phyloP scores from a whole-genome alignment of 768 basidiomycete genomes.

The Lyophyllum decastes region DNA sequence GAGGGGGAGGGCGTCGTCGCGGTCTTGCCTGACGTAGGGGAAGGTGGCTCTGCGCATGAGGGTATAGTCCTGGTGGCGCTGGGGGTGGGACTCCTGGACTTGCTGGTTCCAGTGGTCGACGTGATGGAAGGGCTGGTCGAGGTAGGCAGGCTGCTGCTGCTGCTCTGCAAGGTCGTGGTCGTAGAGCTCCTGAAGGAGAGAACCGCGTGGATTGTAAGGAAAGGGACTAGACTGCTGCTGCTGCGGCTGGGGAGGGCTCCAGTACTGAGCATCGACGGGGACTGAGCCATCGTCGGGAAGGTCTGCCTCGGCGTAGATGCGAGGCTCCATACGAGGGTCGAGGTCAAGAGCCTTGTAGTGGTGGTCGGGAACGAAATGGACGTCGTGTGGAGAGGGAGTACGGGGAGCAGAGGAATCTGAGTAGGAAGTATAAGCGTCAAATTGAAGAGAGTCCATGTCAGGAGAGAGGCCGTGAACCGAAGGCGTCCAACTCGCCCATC shows the following conservation, averaged over 20 bases:
- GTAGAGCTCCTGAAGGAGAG: slow-evolving; percentile 74
- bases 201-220: slow-evolving; percentile 39
- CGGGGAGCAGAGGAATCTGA: slow-evolving; percentile 72
- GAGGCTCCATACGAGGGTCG: slow-evolving; percentile 50
- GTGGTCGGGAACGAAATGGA: slow-evolving; percentile 26
- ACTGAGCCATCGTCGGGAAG: slow-evolving; percentile 42
- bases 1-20: slow-evolving; percentile 42
- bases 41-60: slow-evolving; percentile 69
- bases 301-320: slow-evolving; percentile 51
- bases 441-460: slow-evolving; percentile 47
- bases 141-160: slow-evolving; percentile 34
- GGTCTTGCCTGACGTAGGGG: slow-evolving; percentile 77
- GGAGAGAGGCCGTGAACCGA: slow-evolving; percentile 7
- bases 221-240: slow-evolving; percentile 29
- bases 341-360: slow-evolving; percentile 29
- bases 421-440: slow-evolving; percentile 66
- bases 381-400: slow-evolving; percentile 67
- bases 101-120: slow-evolving; percentile 25
- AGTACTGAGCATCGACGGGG: slow-evolving; percentile 46
- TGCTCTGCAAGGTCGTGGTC: slow-evolving; percentile 55
- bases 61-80: slow-evolving; percentile 45
- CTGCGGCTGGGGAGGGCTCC: slow-evolving; percentile 22
- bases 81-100: slow-evolving; percentile 35
- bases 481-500: background rate
- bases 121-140: slow-evolving; percentile 29